Base-by-base conservation (phyloP, 75 land plant genomes). In the Azolla pinnata region DNA sequence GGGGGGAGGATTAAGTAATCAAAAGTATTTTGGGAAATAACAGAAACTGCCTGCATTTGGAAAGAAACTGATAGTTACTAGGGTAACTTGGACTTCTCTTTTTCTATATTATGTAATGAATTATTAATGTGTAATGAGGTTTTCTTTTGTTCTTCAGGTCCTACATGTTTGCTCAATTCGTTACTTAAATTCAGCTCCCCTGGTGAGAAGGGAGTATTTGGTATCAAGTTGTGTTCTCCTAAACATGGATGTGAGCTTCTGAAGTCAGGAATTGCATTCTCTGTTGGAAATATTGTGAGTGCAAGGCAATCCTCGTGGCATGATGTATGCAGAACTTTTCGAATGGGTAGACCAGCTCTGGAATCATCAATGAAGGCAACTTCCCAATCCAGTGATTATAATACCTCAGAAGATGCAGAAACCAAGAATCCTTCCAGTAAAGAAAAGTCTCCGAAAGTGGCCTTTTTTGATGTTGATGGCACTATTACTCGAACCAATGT, bases 381-480 rank as follows among this genome's bases (percentile, higher is more conserved):
- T 25, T 52, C 24, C 29, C 12, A 26, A 24, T 24, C 14, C 54
- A 26, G 25, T 1, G 25, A 1, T 27, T 29, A 52, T 23, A 46
- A 18, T 4, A 23, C 2, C n/a, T 18, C n/a, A 2, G 49, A 46
- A 46, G 17, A 46, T 46, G 4, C 54, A 25, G 5, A 1, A 2
- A 26, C 2, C 4, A 52, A 52, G 14, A 14, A 26, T 3, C 26
- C 2, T 25, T 52, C 54, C 25, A 52, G 4, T 26, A 42, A 17
- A 28, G 53, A 17, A 9, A 33, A 28, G 33, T 25, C 59, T 30
- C 24, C 33, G 1, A 67, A 60, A 25, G 70, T 65, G 3, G 70
- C 70, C 1, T 67, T 67, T 58, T 67, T 67, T 32, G 70, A 67
- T 30, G 63, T 67, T 25, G 70, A 67, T 60, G 70, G 70, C 2